Base-by-base conservation (phyloP, 495 filamentous ascomycete species). In the Cetradonia linearis region DNA sequence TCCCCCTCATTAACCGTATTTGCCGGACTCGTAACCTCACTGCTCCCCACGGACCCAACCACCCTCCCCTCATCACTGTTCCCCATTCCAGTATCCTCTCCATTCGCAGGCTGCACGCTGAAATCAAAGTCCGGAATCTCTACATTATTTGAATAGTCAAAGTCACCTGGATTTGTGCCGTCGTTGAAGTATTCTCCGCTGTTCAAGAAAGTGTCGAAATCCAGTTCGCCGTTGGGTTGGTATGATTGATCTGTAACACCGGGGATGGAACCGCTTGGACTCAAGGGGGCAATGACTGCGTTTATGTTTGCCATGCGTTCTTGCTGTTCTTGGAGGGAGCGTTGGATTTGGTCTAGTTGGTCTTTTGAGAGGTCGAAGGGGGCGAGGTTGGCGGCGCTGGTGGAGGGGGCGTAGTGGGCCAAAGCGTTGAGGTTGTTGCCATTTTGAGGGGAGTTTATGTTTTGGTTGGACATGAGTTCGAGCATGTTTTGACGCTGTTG, bases 401-500 rank as follows among this genome's bases (percentile, higher is more conserved):
- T 71, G 0, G 83, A 80, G 4, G 83, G 79, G 16, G 68, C 74
- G 3, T 87, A 83, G 3, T 77, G 78, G 7, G 86, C 78, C 31
- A 86, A 73, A 16, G 84, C 81, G 61, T 79, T 79, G 66, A 78
- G 77, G 62, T 72, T 40, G 70, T 70, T 63, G n/a, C 54, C 13
- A 9, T 40, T 62, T 16, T 68, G 59, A 16, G 67, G 61, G 8
- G 62, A 58, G 40, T 65, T 65, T 16, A 62, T 33, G 50, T 60
- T 63, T 44, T 79, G 74, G 62, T 77, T 76, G 56, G 86, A 86
- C 77, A 96, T 92, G 42, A 90, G 79, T 56, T 81, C 82, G 56
- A 95, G 80, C 82, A 93, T 86, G 61, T 85, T 79, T 64, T 84
- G 85, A 1, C 89, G 86, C 66, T 94, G 85, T 57, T 89, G 84